Percentiles rank a stretch among this genome's conserved stretches.
Evolutionary conservation across 495 filamentous ascomycete species (phyloP).

Genomic region (Trypethelium eluteriae): DNA sequence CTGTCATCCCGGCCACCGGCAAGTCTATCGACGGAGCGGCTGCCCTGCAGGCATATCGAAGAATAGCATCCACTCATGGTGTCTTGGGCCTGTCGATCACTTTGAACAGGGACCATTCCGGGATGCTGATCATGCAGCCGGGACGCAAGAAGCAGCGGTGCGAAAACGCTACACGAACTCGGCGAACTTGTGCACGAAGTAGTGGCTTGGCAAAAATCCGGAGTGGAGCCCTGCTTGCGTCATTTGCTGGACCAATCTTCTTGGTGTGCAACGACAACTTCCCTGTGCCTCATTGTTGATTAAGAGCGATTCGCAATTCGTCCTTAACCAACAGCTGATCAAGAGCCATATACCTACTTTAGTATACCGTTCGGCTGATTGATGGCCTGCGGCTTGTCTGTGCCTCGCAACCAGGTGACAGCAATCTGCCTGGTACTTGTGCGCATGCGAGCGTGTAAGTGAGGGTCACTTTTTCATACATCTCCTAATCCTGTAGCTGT

Average conservation of each 20-base stretch:
- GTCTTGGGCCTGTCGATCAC: conserved; percentile 3
- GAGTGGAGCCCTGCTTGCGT: neutral
- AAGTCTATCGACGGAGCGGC: neutral
- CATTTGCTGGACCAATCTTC: neutral
- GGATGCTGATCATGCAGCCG: neutral
- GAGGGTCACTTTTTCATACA: too few relatives aligned
- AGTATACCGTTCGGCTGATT: too few relatives aligned
- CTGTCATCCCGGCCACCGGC: neutral
- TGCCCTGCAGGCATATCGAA: neutral
- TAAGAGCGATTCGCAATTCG: neutral
- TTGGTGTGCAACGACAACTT: too few relatives aligned
- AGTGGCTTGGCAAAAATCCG: conserved; percentile 2
- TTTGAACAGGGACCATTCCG: neutral
- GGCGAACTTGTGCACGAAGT: neutral
- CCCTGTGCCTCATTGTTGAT: too few relatives aligned
- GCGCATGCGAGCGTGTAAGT: too few relatives aligned
- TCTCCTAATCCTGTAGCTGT: too few relatives aligned
- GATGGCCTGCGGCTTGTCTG: too few relatives aligned
- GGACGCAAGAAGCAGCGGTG: neutral
- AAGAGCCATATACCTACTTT: too few relatives aligned
- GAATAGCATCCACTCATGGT: neutral
- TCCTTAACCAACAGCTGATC: too few relatives aligned
- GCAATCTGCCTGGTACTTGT: too few relatives aligned
- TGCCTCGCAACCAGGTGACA: too few relatives aligned
- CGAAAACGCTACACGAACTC: neutral